Evolutionary conservation across 2,329 filamentous ascomycete species (phyloP), one percentile per base, ranked within the genome.

Genomic region (Aureobasidium sp.): DNA sequence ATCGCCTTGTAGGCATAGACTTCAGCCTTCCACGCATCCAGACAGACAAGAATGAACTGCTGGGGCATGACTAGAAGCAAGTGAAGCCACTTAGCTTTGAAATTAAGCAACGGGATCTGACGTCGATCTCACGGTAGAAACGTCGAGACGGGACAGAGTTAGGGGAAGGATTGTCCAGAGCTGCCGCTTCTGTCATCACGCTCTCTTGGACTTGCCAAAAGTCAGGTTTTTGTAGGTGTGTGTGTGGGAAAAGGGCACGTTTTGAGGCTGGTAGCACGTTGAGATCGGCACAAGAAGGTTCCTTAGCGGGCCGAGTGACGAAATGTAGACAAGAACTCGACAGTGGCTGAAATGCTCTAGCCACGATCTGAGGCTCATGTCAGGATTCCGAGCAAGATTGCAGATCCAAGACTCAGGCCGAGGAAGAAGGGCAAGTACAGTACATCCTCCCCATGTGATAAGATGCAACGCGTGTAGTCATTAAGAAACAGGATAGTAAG

Each of bases 301-400:
- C n/a, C 37, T 42, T 59, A 59, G 57, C 36, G 44, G 45, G 15
- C 36, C 45, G n/a, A 50, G 45, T 59, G 57, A 59, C 57, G 57
- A 42, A 59, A 59, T 49, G 36, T 7, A 48, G 32, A 36, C 42
- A 15, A 48, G 41, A 34, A 39, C 3, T 27, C 27, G n/a, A 34
- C n/a, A 25, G 54, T 58, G 54, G 54, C 54, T 58, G 54, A 15
- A 25, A 42, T 21, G 42, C 34, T 13, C 32, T 39, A 58, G 42
- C 54, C 42, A 58, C 54, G 44, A 48, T 42, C 37, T 57, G 53
- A 34, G 39, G 53, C 41, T 57, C 39, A 27, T 34, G 10, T 15
- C 3, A 44, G 32, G 21, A 50, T 36, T 37, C 50, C n/a, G 21
- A 25, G 25, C 36, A 54, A n/a, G 32, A 15, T 16, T 11, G 37